A percentile compares a stretch with the other conserved stretches of the same genome.
These are phyloP conservation scores for Pneumocystis carinii DNA, from an alignment of 1,139 yeast species.

Conservation along the genomic window DNA sequence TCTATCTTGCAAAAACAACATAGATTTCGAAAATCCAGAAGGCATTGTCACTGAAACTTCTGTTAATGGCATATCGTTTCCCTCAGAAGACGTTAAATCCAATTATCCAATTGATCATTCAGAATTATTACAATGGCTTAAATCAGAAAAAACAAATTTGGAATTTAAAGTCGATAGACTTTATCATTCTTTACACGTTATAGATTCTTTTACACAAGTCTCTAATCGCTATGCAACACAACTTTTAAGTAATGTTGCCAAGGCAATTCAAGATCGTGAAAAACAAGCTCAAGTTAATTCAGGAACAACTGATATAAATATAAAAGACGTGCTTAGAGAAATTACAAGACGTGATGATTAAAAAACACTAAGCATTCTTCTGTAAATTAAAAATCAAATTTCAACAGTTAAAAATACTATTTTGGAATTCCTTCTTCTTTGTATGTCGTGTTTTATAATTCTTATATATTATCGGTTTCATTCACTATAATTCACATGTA, in stretches of 20 bases:
- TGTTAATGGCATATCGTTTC: constrained; percentile 13
- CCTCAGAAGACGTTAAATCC: constrained; percentile 4
- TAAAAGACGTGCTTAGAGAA: constrained; percentile 13
- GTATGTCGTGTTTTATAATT: not conserved
- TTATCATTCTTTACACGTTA: constrained; percentile 12
- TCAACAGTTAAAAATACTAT: not conserved
- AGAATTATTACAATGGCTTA: constrained; percentile 7
- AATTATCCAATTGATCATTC: not conserved
- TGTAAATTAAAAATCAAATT: not conserved
- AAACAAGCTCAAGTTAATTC: constrained; percentile 8
- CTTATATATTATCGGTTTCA: not conserved
- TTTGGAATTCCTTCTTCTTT: not conserved
- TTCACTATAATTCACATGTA: not conserved
- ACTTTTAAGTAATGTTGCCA: constrained; percentile 11
- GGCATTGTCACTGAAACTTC: constrained; percentile 9
- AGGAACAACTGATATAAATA: constrained; percentile 12
- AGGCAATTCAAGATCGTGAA: constrained; percentile 6
- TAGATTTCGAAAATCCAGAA: constrained; percentile 1
- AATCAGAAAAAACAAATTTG: constrained; percentile 6
- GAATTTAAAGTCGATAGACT: constrained; percentile 13
- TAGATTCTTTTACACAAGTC: constrained; percentile 7
- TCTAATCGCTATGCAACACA: constrained; percentile 12
- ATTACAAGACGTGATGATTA: constrained; percentile 9
- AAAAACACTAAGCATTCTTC: not conserved
- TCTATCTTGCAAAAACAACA: not conserved